Evolutionary conservation across 257 asterid genomes (phyloP).

Genomic region (Solanum phureja): DNA sequence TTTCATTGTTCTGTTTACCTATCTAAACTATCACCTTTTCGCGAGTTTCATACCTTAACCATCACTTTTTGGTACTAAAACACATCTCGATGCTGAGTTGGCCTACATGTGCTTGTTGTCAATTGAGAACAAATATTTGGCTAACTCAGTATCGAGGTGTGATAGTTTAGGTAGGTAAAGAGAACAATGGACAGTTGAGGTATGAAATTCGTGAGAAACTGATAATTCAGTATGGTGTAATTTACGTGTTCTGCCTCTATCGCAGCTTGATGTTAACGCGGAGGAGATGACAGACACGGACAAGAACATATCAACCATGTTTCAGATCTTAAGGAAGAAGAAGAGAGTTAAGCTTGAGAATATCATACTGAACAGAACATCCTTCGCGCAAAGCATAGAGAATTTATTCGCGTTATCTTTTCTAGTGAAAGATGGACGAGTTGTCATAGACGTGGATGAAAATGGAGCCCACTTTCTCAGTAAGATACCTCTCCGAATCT

Average conservation of each 20-base stretch:
- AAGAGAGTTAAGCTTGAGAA: conserved; percentile 27
- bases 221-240: too few species aligned
- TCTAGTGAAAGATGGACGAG: conserved; percentile 52
- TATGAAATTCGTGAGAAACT: too few species aligned
- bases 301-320: conserved; percentile 26
- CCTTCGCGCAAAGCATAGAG: conserved; percentile 56
- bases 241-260: neutral
- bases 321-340: conserved; percentile 23
- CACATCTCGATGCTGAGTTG: neutral
- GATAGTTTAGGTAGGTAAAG: too few species aligned
- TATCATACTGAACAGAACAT: conserved; percentile 33
- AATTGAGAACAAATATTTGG: too few species aligned
- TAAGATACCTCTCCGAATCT: conserved; percentile 6
- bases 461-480: conserved; percentile 35
- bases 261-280: conserved; percentile 19
- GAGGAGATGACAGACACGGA: conserved; percentile 30
- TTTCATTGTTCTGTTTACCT: neutral
- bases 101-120: neutral
- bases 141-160: too few species aligned
- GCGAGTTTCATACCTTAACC: neutral
- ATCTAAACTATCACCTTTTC: neutral
- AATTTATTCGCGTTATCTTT: conserved; percentile 51
- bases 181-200: too few species aligned
- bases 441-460: conserved; percentile 23
- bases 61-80: neutral